These are phyloP conservation scores for Zancudomyces culisetae DNA, from an alignment of 371 early-diverging fungal species.

Conservation along the genomic window DNA sequence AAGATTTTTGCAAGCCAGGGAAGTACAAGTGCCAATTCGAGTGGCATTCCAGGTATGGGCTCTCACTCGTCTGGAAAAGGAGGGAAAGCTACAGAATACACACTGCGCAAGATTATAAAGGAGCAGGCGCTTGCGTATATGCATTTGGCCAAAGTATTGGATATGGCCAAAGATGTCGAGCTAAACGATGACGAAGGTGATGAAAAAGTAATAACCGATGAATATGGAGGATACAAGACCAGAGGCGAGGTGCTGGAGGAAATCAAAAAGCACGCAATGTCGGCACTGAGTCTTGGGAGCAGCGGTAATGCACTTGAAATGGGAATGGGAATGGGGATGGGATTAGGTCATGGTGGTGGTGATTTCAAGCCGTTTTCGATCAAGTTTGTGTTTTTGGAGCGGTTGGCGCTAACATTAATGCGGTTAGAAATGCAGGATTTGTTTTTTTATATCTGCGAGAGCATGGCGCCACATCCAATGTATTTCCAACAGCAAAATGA, in stretches of 20 bases:
- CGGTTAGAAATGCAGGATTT: neutral
- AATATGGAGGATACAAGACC: neutral
- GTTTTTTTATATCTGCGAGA: neutral
- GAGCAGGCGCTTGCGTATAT: neutral
- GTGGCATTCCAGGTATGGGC: neutral
- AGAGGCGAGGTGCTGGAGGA: neutral
- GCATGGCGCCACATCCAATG: neutral
- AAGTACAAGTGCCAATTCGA: neutral
- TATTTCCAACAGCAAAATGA: neutral
- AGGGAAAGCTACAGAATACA: neutral
- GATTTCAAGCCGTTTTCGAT: neutral
- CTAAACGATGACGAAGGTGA: neutral
- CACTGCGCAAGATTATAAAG: neutral
- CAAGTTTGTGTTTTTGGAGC: neutral
- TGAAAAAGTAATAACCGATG: neutral
- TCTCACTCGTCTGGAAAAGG: neutral
- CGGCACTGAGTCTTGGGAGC: neutral
- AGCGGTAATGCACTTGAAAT: neutral
- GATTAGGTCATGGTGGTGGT: neutral
- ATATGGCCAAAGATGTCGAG: neutral
- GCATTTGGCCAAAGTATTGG: neutral
- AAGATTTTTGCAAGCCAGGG: neutral
- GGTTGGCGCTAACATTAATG: neutral
- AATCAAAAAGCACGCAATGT: neutral
- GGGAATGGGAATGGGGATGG: neutral